Conservation (phyloP, 1,139 yeast species). For the Pichia sorboxylosa region DNA sequence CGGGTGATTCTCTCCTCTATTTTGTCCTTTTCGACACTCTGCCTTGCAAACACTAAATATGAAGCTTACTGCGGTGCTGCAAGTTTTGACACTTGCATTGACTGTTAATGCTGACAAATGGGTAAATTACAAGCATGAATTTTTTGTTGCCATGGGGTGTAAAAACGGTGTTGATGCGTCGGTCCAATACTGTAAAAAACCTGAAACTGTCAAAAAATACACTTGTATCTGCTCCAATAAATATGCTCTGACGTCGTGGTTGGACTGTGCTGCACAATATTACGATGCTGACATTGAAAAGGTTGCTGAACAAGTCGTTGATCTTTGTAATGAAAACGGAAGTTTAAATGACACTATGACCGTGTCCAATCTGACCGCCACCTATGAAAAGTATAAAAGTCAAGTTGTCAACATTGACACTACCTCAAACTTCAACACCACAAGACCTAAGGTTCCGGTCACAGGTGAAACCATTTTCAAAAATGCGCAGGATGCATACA, state of each 20-base stretch:
- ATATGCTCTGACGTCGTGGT: conserved; percentile 12
- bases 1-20: no score
- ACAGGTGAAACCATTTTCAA: conserved; percentile 15
- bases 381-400: background rate
- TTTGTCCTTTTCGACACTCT: no score
- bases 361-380: background rate
- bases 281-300: background rate
- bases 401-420: conserved; percentile 14
- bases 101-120: conserved; percentile 5
- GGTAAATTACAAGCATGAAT: conserved; percentile 11
- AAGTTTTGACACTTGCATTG: background rate
- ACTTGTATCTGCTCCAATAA: conserved; percentile 12
- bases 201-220: conserved; percentile 15
- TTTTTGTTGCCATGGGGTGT: conserved; percentile 24
- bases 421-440: conserved; percentile 2
- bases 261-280: conserved; percentile 8
- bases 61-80: background rate
- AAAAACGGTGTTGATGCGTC: conserved; percentile 22
- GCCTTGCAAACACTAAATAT: no score
- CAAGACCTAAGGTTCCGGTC: conserved; percentile 1
- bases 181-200: conserved; percentile 23
- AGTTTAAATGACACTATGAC: background rate
- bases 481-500: conserved; percentile 26
- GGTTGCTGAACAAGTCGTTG: conserved; percentile 2
- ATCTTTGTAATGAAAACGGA: background rate